phyloP scores from a whole-genome alignment of 345 rosid genomes.

The Gossypium ekmanianum region DNA sequence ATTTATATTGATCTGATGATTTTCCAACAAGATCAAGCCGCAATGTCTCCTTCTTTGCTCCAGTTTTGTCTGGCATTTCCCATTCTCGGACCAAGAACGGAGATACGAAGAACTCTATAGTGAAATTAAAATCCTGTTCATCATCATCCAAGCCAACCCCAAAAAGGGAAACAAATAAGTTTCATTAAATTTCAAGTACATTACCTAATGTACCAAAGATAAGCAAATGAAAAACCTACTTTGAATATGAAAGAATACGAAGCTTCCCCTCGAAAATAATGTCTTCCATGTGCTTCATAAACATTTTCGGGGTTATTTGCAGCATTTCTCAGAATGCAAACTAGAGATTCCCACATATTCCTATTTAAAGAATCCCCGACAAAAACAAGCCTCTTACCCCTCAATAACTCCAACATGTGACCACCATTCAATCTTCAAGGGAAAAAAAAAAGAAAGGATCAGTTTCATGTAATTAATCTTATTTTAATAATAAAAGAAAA shows the following conservation, averaged over 20 bases:
- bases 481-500: neutral
- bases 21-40: constrained; percentile 83
- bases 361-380: constrained; percentile 92
- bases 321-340: constrained; percentile 69
- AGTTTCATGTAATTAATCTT: constrained; percentile 7
- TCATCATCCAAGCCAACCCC: neutral
- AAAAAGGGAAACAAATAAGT: neutral
- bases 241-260: constrained; percentile 81
- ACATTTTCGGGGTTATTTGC: constrained; percentile 64
- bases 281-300: constrained; percentile 72
- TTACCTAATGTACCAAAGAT: neutral
- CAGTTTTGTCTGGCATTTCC: constrained; percentile 57
- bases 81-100: constrained; percentile 96
- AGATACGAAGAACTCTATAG: constrained; percentile 81
- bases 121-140: constrained; percentile 64
- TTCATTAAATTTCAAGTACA: neutral
- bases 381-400: constrained; percentile 81
- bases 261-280: constrained; percentile 73
- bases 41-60: constrained; percentile 69
- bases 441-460: neutral
- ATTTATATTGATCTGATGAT: constrained; percentile 64
- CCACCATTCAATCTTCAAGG: constrained; percentile 53
- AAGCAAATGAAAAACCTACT: constrained; percentile 36
- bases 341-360: constrained; percentile 98
- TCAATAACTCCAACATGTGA: constrained; percentile 63